Evolutionary conservation across 2,329 filamentous ascomycete genomes (phyloP).

Genomic region (Cadophora luteo-olivacea): DNA sequence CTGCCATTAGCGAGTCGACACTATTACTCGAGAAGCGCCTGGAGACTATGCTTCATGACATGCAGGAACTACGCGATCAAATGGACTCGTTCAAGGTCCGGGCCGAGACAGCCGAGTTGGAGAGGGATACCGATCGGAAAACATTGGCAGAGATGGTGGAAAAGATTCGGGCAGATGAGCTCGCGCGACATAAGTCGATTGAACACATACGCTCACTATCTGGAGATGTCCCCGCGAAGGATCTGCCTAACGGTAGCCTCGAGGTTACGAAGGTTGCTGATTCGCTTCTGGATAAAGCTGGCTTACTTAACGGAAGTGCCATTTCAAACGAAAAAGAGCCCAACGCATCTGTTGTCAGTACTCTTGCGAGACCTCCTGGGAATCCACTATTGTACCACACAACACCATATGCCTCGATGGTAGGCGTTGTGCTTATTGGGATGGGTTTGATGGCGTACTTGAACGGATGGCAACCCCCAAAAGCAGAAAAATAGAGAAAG

Average conservation of each 20-base stretch:
- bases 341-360: constrained; percentile 39
- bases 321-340: constrained; percentile 30
- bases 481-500: constrained; percentile 40
- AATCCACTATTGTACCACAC: constrained; percentile 57
- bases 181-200: constrained; percentile 39
- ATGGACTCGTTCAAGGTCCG: constrained; percentile 74
- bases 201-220: constrained; percentile 33
- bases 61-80: constrained; percentile 39
- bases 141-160: constrained; percentile 88
- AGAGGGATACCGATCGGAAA: constrained; percentile 74
- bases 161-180: constrained; percentile 75
- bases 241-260: constrained; percentile 24
- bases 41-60: constrained; percentile 41
- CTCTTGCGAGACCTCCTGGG: constrained; percentile 48
- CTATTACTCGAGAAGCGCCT: constrained; percentile 38
- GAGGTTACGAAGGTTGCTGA: constrained; percentile 23
- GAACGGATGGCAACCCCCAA: constrained; percentile 73
- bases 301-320: constrained; percentile 32
- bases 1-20: constrained; percentile 79
- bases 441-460: constrained; percentile 87
- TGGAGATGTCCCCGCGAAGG: background rate
- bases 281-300: constrained; percentile 30
- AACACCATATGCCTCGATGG: constrained; percentile 80
- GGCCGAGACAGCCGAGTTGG: constrained; percentile 81
- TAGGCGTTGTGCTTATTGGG: constrained; percentile 81